These are phyloP conservation scores for Pisolithus tinctorius DNA, from an alignment of 768 basidiomycete genomes.

Conservation along the genomic window DNA sequence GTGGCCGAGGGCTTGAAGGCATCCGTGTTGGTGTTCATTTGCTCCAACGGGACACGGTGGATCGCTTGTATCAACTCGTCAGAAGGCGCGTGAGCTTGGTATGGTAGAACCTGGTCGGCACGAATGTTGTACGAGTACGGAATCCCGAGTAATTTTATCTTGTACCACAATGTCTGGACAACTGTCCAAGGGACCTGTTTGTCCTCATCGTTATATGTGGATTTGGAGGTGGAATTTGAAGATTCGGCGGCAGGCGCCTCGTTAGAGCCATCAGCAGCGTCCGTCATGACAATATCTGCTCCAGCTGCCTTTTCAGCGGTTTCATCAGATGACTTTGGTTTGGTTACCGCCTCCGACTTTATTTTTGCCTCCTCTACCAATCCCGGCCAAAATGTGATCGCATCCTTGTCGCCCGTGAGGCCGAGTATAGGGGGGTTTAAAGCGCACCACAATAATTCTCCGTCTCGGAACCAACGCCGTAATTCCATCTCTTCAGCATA, in stretches of 20 bases:
- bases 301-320: not conserved
- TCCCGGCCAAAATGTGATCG: slow-evolving; percentile 71
- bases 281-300: not conserved
- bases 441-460: slow-evolving; percentile 68
- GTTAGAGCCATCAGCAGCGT: slow-evolving; percentile 5
- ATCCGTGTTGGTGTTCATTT: slow-evolving; percentile 39
- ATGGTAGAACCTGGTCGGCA: slow-evolving; percentile 63
- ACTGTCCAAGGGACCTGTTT: slow-evolving; percentile 48
- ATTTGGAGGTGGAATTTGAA: slow-evolving; percentile 1
- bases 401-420: slow-evolving; percentile 29
- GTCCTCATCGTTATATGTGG: slow-evolving; percentile 7
- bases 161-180: slow-evolving; percentile 56
- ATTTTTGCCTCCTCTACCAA: slow-evolving; percentile 53
- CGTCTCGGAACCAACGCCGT: slow-evolving; percentile 57
- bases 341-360: slow-evolving; percentile 36
- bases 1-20: slow-evolving; percentile 43
- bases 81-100: slow-evolving; percentile 59
- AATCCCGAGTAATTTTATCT: slow-evolving; percentile 60
- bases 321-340: slow-evolving; percentile 5
- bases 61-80: slow-evolving; percentile 46
- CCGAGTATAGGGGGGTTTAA: slow-evolving; percentile 45
- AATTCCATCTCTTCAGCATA: slow-evolving; percentile 40
- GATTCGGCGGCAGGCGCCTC: slow-evolving; percentile 6
- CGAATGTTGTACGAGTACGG: slow-evolving; percentile 40
- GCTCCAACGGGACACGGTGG: slow-evolving; percentile 34